A percentile compares a stretch with the other conserved stretches of the same genome.
phyloP scores from a whole-genome alignment of 2,329 filamentous ascomycete species.

The Parastagonospora nodorum region DNA sequence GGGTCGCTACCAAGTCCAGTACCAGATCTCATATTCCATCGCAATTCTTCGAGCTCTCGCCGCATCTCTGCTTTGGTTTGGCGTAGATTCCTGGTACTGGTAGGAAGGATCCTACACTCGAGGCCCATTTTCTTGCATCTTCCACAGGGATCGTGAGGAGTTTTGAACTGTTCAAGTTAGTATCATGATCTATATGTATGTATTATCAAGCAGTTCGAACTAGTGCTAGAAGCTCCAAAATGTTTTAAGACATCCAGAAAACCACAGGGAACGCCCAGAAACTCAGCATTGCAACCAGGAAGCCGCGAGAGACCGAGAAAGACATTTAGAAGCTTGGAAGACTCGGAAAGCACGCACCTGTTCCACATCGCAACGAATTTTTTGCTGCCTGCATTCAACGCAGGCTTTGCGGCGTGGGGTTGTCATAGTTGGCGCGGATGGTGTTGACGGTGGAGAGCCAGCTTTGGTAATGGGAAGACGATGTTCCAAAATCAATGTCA shows the following conservation, averaged over 20 bases:
- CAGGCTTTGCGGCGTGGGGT: constrained; percentile 44
- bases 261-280: no score
- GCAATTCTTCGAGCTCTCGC: constrained; percentile 42
- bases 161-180: constrained; percentile 37
- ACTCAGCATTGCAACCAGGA: no score
- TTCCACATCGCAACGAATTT: constrained; percentile 45
- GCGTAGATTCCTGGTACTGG: constrained; percentile 43
- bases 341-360: no score
- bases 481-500: no score
- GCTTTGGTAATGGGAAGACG: no score
- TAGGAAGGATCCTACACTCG: constrained; percentile 44
- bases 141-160: constrained; percentile 43
- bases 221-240: no score
- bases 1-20: constrained; percentile 21
- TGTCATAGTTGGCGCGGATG: constrained; percentile 25
- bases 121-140: constrained; percentile 44
- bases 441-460: no score
- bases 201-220: no score
- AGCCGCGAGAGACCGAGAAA: no score
- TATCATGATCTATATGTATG: no score
- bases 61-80: constrained; percentile 48
- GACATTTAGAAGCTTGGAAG: no score
- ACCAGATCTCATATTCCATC: constrained; percentile 42
- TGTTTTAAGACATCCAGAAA: no score
- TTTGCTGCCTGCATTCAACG: constrained; percentile 46